Conservation (phyloP, 176 grass and related monocot genomes). For the Echinochloa phyllopogon region DNA sequence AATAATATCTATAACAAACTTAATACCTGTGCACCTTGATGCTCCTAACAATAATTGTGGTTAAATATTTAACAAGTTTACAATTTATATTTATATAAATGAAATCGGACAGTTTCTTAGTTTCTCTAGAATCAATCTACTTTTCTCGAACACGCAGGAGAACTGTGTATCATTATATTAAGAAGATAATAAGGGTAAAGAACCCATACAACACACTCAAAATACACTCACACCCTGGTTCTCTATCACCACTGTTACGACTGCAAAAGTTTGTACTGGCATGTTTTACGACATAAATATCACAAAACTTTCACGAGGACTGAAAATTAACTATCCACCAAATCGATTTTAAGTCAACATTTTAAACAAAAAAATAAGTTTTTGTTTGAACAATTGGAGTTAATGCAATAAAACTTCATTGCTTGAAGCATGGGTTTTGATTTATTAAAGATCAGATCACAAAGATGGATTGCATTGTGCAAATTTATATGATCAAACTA, state of each 20-base stretch:
- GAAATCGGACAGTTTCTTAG: background rate
- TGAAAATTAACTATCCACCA: slow-evolving; percentile 6
- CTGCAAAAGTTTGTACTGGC: background rate
- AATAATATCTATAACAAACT: slow-evolving; percentile 9
- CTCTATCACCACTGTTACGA: background rate
- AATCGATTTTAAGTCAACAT: background rate
- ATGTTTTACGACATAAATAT: slow-evolving; percentile 5
- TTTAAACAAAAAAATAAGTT: background rate
- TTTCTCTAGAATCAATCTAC: slow-evolving; percentile 25
- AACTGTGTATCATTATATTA: no score
- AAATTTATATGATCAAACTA: background rate
- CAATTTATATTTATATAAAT: background rate
- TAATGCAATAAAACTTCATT: background rate
- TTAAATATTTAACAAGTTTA: slow-evolving; percentile 33
- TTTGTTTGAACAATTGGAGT: background rate
- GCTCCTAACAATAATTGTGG: background rate
- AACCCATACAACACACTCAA: no score
- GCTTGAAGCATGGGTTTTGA: background rate
- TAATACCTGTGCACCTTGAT: background rate
- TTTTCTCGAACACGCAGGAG: no score
- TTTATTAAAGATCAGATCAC: background rate
- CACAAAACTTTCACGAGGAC: slow-evolving; percentile 13
- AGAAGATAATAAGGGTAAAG: no score
- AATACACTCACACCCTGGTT: no score
- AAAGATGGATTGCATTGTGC: background rate